Percentiles rank a stretch among this genome's conserved stretches.
Conservation (phyloP, 1,139 yeast genomes). For the Candida freyschussii region DNA sequence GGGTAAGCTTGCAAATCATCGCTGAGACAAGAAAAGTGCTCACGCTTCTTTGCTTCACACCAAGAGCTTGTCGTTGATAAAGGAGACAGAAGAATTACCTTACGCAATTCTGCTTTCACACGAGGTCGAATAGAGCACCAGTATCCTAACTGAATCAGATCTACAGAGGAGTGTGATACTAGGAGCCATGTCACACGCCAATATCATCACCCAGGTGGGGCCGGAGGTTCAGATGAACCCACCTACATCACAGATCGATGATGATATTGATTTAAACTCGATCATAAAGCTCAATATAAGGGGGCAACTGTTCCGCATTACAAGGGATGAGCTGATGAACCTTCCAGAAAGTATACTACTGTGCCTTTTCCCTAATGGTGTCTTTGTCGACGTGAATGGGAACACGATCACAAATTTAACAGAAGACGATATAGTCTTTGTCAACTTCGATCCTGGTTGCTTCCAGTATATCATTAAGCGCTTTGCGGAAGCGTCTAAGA, state of each 20-base stretch:
- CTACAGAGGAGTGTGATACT: too few species aligned
- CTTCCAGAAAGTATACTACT: constrained; percentile 86
- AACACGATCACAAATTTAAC: constrained; percentile 72
- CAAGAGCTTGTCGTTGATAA: too few species aligned
- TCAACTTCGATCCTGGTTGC: constrained; percentile 82
- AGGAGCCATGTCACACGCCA: constrained; percentile 22
- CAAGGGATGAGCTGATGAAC: constrained; percentile 85
- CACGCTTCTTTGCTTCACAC: too few species aligned
- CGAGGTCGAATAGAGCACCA: background rate
- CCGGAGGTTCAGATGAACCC: constrained; percentile 33
- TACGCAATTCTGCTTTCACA: too few species aligned
- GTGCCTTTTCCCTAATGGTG: constrained; percentile 88
- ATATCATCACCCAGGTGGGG: constrained; percentile 61
- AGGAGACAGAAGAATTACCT: too few species aligned
- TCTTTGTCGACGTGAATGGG: constrained; percentile 69
- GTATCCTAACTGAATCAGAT: background rate
- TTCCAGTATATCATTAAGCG: constrained; percentile 69
- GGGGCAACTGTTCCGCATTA: constrained; percentile 60
- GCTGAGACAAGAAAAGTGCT: too few species aligned
- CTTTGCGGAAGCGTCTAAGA: constrained; percentile 35
- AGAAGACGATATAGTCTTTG: constrained; percentile 71
- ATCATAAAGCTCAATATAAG: constrained; percentile 62
- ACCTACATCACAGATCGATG: constrained; percentile 19
- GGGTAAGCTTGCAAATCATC: too few species aligned
- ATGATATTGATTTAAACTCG: constrained; percentile 50